Conservation (phyloP, 1,139 yeast species). For the Suhomyces atakaporum region DNA sequence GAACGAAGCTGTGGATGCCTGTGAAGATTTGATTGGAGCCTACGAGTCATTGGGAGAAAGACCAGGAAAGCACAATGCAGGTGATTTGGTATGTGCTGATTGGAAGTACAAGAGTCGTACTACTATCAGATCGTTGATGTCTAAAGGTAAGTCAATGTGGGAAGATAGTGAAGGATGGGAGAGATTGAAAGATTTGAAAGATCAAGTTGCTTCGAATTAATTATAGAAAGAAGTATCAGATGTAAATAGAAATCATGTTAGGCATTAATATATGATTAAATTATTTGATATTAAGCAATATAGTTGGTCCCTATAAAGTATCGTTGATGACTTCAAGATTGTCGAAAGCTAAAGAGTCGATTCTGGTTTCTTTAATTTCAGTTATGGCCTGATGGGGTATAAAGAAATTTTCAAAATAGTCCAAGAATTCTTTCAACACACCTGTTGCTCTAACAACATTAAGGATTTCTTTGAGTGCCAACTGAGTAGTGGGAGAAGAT, state of each 20-base stretch:
- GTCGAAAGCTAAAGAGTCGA: constrained; percentile 1
- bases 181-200: constrained; percentile 56
- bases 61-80: constrained; percentile 85
- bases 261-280: too few relatives aligned
- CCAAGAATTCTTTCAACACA: not conserved
- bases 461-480: constrained; percentile 20
- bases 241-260: too few relatives aligned
- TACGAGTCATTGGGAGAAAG: constrained; percentile 84
- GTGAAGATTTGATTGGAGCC: constrained; percentile 80
- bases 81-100: constrained; percentile 81
- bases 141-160: constrained; percentile 80
- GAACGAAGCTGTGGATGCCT: constrained; percentile 80
- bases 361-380: not conserved
- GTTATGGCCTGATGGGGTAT: not conserved
- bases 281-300: too few relatives aligned
- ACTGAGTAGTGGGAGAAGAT: constrained; percentile 41
- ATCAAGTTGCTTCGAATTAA: constrained; percentile 13
- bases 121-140: constrained; percentile 70
- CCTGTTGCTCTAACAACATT: not conserved
- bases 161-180: constrained; percentile 82
- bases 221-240: not conserved
- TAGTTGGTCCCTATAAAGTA: not conserved
- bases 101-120: constrained; percentile 87
- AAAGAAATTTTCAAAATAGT: not conserved
- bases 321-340: not conserved